Percentiles rank a stretch among this genome's conserved stretches.
phyloP scores from a whole-genome alignment of 1,284 basidiomycete species.

The Cerioporus squamosus region DNA sequence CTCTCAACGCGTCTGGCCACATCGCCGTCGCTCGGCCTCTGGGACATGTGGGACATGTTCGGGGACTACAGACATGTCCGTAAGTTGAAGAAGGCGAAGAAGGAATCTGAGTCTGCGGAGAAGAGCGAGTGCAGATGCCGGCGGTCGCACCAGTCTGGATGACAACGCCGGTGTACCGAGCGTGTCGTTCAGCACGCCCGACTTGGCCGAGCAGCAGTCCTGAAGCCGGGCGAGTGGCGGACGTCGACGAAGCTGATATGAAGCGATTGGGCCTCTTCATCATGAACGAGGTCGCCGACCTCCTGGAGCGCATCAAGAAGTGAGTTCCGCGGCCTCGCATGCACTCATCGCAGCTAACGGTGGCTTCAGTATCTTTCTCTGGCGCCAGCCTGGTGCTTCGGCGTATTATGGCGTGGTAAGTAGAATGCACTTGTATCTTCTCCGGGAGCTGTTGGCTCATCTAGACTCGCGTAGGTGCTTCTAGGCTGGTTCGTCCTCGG shows the following conservation, averaged over 20 bases:
- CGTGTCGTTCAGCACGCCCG: slow-evolving; percentile 36
- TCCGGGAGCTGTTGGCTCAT: neutral
- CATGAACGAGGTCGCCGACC: slow-evolving; percentile 55
- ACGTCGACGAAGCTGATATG: slow-evolving; percentile 58
- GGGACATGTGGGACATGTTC: slow-evolving; percentile 59
- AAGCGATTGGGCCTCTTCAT: slow-evolving; percentile 22
- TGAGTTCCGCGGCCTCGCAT: slow-evolving; percentile 39
- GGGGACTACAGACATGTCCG: slow-evolving; percentile 39
- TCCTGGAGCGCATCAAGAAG: slow-evolving; percentile 73
- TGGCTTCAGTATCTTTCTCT: slow-evolving; percentile 60
- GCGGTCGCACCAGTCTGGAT: neutral
- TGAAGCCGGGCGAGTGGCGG: slow-evolving; percentile 37
- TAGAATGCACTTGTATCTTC: neutral
- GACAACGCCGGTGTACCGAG: slow-evolving; percentile 13
- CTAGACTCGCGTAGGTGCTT: slow-evolving; percentile 34
- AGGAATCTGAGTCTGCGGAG: neutral
- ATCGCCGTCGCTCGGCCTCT: slow-evolving; percentile 49
- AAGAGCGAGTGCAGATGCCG: neutral
- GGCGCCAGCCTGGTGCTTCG: slow-evolving; percentile 59
- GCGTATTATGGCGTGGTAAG: slow-evolving; percentile 51
- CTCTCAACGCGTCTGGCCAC: slow-evolving; percentile 50
- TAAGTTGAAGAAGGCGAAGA: slow-evolving; percentile 31
- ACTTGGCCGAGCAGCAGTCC: slow-evolving; percentile 27
- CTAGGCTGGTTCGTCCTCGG: slow-evolving; percentile 44
- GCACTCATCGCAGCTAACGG: neutral